Base-by-base conservation (phyloP, 768 basidiomycete genomes). In the Calvatia gigantea region DNA sequence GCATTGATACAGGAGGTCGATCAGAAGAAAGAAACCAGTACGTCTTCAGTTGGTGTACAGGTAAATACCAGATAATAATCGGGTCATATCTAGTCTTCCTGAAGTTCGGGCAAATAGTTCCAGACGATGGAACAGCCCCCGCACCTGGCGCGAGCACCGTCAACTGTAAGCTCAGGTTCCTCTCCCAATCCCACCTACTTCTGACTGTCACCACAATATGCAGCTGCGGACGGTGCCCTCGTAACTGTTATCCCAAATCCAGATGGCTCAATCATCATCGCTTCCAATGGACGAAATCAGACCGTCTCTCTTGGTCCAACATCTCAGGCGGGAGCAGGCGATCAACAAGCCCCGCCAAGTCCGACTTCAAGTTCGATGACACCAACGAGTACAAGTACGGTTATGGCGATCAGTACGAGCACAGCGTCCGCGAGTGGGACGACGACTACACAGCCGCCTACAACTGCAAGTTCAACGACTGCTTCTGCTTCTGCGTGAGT, bases 301-400 rank as follows among this genome's bases (percentile, higher is more conserved):
- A 41, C 50, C 6, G 39, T 42, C 4, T 51, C 39, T 29, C n/a
- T 29, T 41, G 38, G 12, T 21, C 41, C 17, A 5, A 42, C 21
- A 17, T 5, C 41, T 42, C 17, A 42, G 9, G 3, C 23, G 2
- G 19, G 38, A 9, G n/a, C 35, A 8, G 29, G 46, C n/a, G 46
- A 32, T 27, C 37, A 41, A 28, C 38, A 41, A n/a, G 12, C 14
- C 2, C 38, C 51, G 29, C 8, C 39, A 12, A 31, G 41, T 43
- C 17, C 51, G 9, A 52, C 28, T 2, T 38, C 19, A 3, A 8
- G 15, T 11, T 17, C 28, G 25, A 14, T n/a, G 41, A 52, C 31
- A 3, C 29, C 51, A 31, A 43, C 51, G 28, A 52, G 51, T 12
- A 52, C 51, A 21, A 52, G 39, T 15, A 52, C 51, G 8, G 19